phyloP scores from a whole-genome alignment of 768 basidiomycete species.

The Mrakia gelida region DNA sequence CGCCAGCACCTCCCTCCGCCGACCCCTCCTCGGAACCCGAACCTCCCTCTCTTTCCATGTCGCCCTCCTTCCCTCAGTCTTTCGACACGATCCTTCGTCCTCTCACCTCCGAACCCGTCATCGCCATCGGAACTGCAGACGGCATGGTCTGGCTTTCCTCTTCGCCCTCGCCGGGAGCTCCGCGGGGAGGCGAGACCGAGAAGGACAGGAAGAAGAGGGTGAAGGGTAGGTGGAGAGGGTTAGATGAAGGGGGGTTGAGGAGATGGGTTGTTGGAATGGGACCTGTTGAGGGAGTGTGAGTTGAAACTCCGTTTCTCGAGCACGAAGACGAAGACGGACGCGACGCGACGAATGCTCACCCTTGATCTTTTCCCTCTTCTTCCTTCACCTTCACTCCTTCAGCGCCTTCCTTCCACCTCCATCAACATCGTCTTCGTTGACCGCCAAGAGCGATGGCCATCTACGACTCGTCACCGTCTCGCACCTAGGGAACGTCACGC shows the following conservation, averaged over 20 bases:
- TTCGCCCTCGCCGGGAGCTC: neutral
- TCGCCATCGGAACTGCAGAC: constrained; percentile 26
- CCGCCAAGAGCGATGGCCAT: too few relatives aligned
- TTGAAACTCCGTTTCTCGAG: neutral
- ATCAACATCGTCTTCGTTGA: neutral
- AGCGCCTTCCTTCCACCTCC: neutral
- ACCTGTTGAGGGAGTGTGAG: constrained; percentile 17
- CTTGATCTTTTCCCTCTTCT: neutral
- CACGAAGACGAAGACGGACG: neutral
- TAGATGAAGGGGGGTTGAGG: constrained; percentile 2
- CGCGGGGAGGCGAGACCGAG: neutral
- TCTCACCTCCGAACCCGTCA: neutral
- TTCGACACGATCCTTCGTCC: neutral
- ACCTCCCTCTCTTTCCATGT: constrained; percentile 17
- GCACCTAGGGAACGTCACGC: neutral
- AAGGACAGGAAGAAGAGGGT: constrained; percentile 12
- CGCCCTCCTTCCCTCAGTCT: constrained; percentile 21
- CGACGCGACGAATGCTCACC: neutral
- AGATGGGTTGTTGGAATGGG: neutral
- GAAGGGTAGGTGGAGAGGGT: constrained; percentile 6
- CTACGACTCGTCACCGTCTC: constrained; percentile 2
- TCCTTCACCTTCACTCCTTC: too few relatives aligned
- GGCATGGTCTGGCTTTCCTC: constrained; percentile 24
- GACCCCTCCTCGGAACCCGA: neutral
- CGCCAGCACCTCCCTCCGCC: neutral